These are phyloP conservation scores for Russula dissimulans DNA, from an alignment of 768 basidiomycete genomes.

Conservation along the genomic window DNA sequence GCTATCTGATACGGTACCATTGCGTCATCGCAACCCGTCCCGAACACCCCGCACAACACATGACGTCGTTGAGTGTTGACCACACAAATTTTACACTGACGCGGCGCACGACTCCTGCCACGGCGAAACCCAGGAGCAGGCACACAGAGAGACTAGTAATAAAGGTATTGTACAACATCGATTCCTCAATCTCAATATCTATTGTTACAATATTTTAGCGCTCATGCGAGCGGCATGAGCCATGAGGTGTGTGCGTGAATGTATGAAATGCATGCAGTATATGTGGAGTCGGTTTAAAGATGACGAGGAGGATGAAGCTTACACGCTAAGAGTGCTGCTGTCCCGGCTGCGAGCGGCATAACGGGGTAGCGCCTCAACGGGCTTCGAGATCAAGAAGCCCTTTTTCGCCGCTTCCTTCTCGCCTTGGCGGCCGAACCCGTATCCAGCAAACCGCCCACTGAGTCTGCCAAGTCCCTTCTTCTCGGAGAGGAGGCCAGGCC, in stretches of 20 bases:
- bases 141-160: neutral
- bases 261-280: too few relatives aligned
- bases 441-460: constrained; percentile 31
- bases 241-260: neutral
- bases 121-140: neutral
- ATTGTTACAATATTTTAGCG: constrained; percentile 5
- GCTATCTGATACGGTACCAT: neutral
- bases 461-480: constrained; percentile 2
- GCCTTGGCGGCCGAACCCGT: constrained; percentile 74
- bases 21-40: neutral
- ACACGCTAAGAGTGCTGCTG: neutral
- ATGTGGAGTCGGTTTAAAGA: neutral
- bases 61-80: neutral
- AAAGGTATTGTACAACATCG: neutral
- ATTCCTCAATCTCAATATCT: neutral
- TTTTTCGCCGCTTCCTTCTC: constrained; percentile 61
- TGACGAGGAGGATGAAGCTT: neutral
- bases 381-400: constrained; percentile 30
- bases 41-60: neutral
- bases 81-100: neutral
- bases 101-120: neutral
- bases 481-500: neutral
- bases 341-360: constrained; percentile 27
- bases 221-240: neutral
- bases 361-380: constrained; percentile 15